Conservation (phyloP, 768 basidiomycete genomes). For the Ephemerocybe angulata region DNA sequence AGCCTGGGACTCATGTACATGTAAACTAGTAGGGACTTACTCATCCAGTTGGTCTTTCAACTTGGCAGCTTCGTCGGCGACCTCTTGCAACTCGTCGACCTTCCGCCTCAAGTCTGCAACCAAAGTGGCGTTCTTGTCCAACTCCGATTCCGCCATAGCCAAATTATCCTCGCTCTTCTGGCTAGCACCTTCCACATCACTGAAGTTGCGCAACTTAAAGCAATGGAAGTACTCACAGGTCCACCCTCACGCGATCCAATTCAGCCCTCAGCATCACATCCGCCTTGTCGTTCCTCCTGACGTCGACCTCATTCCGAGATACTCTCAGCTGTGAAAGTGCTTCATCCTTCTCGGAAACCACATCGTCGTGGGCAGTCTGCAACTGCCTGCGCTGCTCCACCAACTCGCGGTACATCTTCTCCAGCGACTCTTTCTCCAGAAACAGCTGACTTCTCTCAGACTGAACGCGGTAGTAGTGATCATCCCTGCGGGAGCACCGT, state of each 20-base stretch:
- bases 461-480: conserved; percentile 85
- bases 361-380: conserved; percentile 76
- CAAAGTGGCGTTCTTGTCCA: conserved; percentile 71
- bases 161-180: conserved; percentile 94
- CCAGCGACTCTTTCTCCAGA: conserved; percentile 81
- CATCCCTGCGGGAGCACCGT: conserved; percentile 53
- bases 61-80: conserved; percentile 72
- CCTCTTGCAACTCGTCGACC: conserved; percentile 74
- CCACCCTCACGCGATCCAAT: conserved; percentile 74
- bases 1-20: not conserved
- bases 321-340: conserved; percentile 59
- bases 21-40: conserved; percentile 33
- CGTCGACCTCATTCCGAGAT: conserved; percentile 53
- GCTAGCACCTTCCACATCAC: conserved; percentile 39
- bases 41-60: conserved; percentile 96
- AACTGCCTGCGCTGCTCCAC: conserved; percentile 72
- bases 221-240: conserved; percentile 71
- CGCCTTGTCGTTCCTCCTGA: conserved; percentile 62
- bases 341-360: conserved; percentile 75
- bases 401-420: conserved; percentile 74
- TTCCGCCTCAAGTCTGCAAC: conserved; percentile 74
- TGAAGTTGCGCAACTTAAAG: not conserved
- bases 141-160: conserved; percentile 72
- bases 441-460: conserved; percentile 73
- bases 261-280: conserved; percentile 78